Evolutionary conservation across 495 filamentous ascomycete species (phyloP), one percentile per base, ranked within the genome.

Genomic region (Penicillium taxi): DNA sequence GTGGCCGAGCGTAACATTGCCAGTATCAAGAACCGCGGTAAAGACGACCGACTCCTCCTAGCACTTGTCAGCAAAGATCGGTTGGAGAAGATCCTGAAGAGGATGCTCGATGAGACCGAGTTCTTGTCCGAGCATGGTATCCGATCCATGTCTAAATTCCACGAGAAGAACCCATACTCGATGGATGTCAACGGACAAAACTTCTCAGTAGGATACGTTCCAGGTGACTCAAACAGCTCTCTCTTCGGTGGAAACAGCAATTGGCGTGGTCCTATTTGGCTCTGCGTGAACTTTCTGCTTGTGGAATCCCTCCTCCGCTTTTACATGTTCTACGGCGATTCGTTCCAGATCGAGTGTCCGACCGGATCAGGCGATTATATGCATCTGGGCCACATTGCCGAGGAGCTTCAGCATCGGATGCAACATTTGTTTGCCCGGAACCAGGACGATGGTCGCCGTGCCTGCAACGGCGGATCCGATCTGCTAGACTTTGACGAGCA

Each of bases 211-310:
- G 74, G 77, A 46, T 96, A 96, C 46, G 78, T 96, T 12, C 80
- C 91, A 6, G 91, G 90, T 11, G 91, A 96, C 53, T 95, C 90
- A 1, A 86, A 96, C 64, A 91, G 84, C 47, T 80, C 83, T 3
- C 72, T 96, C 9, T 96, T 96, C 50, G 90, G 90, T 25, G 90
- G 90, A 20, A 96, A 96, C 71, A 94, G 86, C 61, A 96, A 96
- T 62, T 96, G 90, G 90, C 77, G 90, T 47, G 74, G 81, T 2
- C 90, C 91, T 0, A 89, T 95, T 49, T 96, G 90, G 90, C 69
- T 96, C 17, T 91, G 86, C 45, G 87, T 94, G 61, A 96, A 96
- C 51, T 94, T 94, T 68, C 67, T 96, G 29, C 77, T 96, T 9
- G 81, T 96, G 37, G 90, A 96, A 57, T 89, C 87, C 2, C 70